Base-by-base conservation (phyloP, 495 filamentous ascomycete species). In the Penicillium coprophilum region DNA sequence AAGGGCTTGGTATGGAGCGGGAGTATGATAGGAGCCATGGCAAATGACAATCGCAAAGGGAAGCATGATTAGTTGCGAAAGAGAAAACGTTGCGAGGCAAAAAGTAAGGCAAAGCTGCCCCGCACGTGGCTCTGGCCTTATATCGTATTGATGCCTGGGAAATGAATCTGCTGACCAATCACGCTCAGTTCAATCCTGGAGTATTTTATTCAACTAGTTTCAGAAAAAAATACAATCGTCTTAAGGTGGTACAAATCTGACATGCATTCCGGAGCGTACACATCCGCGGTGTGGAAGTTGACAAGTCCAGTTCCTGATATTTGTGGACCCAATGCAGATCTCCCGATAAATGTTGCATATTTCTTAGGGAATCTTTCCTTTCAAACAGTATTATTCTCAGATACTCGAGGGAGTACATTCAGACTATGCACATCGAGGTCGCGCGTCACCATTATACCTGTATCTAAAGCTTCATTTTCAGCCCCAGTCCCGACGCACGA, bases 21-120 rank as follows among this genome's bases (percentile, higher is more conserved):
- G 66, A 1, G 57, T 72, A 54, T 72, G 71, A 54, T 67, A 77
- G 21, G 62, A 69, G 46, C 73, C 73, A 62, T 69, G 68, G 51
- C 64, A 67, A 30, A 72, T 54, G 24, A 74, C 66, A 6, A 72
- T 56, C 3, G 53, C 59, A 15, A 46, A 44, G 11, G 34, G 32
- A n/a, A 7, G 2, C 50, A 52, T 52, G 24, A 8, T 43, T 38
- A 49, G 10, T 6, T 51, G 9, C 19, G 31, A 24, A 49, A 20
- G 20, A 24, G 17, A 6, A 6, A 52, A 17, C 15, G 2, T 19
- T 30, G 49, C 1, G 10, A 15, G n/a, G 11, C 21, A n/a, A 28
- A 8, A 0, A 23, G 1, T 4, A 41, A n/a, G 24, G 28, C 44
- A 8, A 40, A 9, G 36, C 20, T 41, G n/a, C 50, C 45, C 38